Conservation (phyloP, 148 eudicot genomes). For the Heliosperma pusillum region DNA sequence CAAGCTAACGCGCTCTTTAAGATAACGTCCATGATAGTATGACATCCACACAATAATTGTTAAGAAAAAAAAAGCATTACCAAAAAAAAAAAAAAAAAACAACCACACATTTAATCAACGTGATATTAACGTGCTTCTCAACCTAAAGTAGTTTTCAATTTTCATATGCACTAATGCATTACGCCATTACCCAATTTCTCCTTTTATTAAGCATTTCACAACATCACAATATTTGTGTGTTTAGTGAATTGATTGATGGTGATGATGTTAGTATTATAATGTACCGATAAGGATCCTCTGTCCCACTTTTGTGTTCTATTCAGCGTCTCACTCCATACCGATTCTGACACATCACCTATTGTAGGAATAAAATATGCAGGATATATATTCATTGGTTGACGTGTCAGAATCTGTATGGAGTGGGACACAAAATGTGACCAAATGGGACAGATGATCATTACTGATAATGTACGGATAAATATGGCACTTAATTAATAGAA, state of each 20-base stretch:
- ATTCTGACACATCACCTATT: no score
- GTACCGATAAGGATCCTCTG: no score
- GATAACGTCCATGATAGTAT: background rate
- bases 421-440: no score
- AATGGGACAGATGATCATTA: no score
- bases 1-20: background rate
- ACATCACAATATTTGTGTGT: background rate
- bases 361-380: no score
- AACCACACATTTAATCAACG: background rate
- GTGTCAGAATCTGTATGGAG: no score
- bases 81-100: background rate
- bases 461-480: no score
- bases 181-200: background rate
- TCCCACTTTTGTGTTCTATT: background rate
- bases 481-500: no score
- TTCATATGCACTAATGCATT: background rate
- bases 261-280: no score
- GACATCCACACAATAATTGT: conserved; percentile 6
- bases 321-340: no score
- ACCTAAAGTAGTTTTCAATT: background rate
- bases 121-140: background rate
- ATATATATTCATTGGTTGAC: no score
- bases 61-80: background rate
- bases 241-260: no score
- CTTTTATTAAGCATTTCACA: background rate